Evolutionary conservation across 306 rosid species (phyloP).

Genomic region (Dryas drummondii): DNA sequence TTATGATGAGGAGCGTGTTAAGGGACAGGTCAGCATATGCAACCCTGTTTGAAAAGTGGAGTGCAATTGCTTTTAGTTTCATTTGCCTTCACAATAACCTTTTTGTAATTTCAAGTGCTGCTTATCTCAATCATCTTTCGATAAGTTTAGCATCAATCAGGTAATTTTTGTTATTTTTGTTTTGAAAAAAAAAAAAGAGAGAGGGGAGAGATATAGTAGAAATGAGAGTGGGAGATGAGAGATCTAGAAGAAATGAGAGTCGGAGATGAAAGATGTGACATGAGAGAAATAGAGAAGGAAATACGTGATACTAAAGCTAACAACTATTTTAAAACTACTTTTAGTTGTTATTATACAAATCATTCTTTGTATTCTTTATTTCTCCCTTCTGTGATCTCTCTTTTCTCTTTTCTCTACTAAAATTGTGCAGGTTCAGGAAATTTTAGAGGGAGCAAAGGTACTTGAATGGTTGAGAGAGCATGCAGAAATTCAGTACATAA

Average conservation of each 20-base stretch:
- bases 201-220: neutral
- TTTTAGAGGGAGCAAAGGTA: constrained; percentile 96
- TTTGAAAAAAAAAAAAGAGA: too few species aligned
- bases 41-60: constrained; percentile 22
- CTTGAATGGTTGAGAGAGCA: constrained; percentile 95
- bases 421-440: constrained; percentile 81
- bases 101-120: neutral
- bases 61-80: constrained; percentile 8
- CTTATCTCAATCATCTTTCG: neutral
- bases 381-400: neutral
- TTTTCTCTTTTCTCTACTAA: neutral
- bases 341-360: neutral
- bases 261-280: neutral
- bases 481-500: constrained; percentile 65
- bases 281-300: neutral
- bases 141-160: too few species aligned
- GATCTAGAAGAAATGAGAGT: neutral
- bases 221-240: neutral
- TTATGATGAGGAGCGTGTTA: constrained; percentile 83
- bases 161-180: neutral
- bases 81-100: neutral
- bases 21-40: constrained; percentile 59
- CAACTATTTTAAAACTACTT: neutral
- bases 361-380: neutral
- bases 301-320: neutral